Percentiles rank a stretch among this genome's conserved stretches.
These are phyloP conservation scores for Tremellales sp. DNA, from an alignment of 1,284 basidiomycete species.

Conservation along the genomic window DNA sequence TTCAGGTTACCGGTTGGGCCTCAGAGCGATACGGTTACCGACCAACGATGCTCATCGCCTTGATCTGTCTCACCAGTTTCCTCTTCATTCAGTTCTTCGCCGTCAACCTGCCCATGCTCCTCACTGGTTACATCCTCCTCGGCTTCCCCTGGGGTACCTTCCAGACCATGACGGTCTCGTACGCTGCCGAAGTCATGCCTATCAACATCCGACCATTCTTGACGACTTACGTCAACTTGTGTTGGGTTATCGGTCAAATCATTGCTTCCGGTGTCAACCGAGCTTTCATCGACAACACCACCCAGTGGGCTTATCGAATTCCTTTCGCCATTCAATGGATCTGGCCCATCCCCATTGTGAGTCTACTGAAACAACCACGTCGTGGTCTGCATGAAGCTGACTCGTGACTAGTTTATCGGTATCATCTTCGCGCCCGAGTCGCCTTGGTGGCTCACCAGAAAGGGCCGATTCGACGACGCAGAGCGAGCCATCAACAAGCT, in stretches of 20 bases:
- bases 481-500: slow-evolving; percentile 30
- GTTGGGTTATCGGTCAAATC: slow-evolving; percentile 41
- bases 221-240: slow-evolving; percentile 36
- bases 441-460: slow-evolving; percentile 28
- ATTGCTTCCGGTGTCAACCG: slow-evolving; percentile 37
- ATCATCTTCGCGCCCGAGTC: slow-evolving; percentile 22
- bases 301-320: slow-evolving; percentile 29
- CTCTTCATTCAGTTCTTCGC: slow-evolving; percentile 32
- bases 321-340: slow-evolving; percentile 43
- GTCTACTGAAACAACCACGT: slow-evolving; percentile 25
- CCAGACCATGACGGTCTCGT: slow-evolving; percentile 45
- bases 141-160: slow-evolving; percentile 33
- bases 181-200: slow-evolving; percentile 41
- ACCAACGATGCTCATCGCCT: slow-evolving; percentile 22
- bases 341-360: slow-evolving; percentile 29
- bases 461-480: slow-evolving; percentile 50
- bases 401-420: slow-evolving; percentile 8
- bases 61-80: slow-evolving; percentile 21
- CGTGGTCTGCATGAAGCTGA: too few species aligned
- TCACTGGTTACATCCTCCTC: slow-evolving; percentile 29
- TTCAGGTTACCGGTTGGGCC: slow-evolving; percentile 35
- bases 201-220: slow-evolving; percentile 41
- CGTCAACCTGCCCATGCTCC: slow-evolving; percentile 19
- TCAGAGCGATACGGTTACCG: slow-evolving; percentile 39
- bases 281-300: slow-evolving; percentile 17